A percentile compares a stretch with the other conserved stretches of the same genome.
Evolutionary conservation across 805 yeast genomes (phyloP).

Genomic region (Jamesozyma piceae): DNA sequence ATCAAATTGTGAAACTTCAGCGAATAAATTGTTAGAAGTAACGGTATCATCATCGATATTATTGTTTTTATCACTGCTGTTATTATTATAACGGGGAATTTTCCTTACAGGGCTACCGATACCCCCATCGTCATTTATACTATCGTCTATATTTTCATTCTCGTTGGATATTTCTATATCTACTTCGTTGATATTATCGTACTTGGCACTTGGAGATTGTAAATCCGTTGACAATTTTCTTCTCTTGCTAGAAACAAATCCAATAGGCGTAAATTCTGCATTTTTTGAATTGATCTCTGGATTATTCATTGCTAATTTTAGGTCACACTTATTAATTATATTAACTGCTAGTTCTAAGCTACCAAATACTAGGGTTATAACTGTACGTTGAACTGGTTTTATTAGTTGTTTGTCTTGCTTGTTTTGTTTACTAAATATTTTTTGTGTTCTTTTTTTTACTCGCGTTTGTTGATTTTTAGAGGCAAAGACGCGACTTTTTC

Average conservation of each 20-base stretch:
- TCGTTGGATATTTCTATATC: background rate
- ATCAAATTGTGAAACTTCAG: slow-evolving; percentile 28
- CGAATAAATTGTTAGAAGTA: slow-evolving; percentile 21
- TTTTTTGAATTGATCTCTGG: slow-evolving; percentile 9
- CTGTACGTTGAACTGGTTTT: too few species aligned
- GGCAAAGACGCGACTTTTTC: too few species aligned
- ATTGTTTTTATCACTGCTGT: background rate
- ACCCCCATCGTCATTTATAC: background rate
- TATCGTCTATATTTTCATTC: slow-evolving; percentile 1
- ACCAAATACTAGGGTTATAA: too few species aligned
- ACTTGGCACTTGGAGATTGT: slow-evolving; percentile 3
- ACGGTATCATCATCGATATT: slow-evolving; percentile 16
- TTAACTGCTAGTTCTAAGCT: too few species aligned
- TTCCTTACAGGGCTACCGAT: slow-evolving; percentile 13
- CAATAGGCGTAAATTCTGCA: slow-evolving; percentile 38
- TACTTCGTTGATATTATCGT: background rate
- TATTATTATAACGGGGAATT: slow-evolving; percentile 3
- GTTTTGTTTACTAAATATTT: background rate
- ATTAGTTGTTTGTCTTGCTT: too few species aligned
- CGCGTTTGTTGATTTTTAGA: background rate
- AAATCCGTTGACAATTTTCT: slow-evolving; percentile 2
- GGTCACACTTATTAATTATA: too few species aligned
- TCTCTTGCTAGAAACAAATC: slow-evolving; percentile 21
- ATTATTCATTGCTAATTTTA: slow-evolving; percentile 1
- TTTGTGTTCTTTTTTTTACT: background rate